These are phyloP conservation scores for Linderniella brevidens DNA, from an alignment of 257 asterid genomes.

Conservation along the genomic window DNA sequence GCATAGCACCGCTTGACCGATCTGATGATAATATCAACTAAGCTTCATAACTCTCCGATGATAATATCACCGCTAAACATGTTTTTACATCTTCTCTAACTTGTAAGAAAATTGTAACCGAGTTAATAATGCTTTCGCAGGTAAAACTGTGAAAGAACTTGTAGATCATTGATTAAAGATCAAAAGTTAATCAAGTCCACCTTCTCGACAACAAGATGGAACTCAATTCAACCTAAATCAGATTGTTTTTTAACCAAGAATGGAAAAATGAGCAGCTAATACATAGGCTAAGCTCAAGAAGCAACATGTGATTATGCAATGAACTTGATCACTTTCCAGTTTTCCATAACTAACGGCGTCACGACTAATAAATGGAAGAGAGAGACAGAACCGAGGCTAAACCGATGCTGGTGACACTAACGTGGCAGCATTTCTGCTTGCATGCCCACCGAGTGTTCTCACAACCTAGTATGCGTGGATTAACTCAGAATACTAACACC, in stretches of 20 bases:
- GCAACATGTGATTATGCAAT: no score
- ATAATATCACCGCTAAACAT: conserved; percentile 16
- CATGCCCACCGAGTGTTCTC: conserved; percentile 68
- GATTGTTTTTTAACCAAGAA: not conserved
- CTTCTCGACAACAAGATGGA: conserved; percentile 1
- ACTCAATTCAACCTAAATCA: conserved; percentile 6
- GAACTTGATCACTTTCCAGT: no score
- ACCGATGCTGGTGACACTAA: conserved; percentile 44
- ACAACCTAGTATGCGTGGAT: conserved; percentile 18
- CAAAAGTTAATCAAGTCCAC: no score
- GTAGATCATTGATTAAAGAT: no score
- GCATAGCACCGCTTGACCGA: no score
- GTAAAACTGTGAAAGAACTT: no score
- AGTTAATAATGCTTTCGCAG: not conserved
- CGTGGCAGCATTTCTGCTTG: conserved; percentile 50
- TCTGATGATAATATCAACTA: no score
- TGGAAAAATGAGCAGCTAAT: not conserved
- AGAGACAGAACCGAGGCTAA: conserved; percentile 19
- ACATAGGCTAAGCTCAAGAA: not conserved
- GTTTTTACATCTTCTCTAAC: conserved; percentile 13
- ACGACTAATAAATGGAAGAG: conserved; percentile 6
- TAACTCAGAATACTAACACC: conserved; percentile 14
- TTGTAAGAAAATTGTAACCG: conserved; percentile 19
- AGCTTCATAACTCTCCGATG: conserved; percentile 6
- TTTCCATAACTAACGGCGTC: conserved; percentile 5